Evolutionary conservation across 23 red algal genomes (phyloP), one percentile per base, ranked within the genome.

Genomic region (Gracilariopsis chorda): DNA sequence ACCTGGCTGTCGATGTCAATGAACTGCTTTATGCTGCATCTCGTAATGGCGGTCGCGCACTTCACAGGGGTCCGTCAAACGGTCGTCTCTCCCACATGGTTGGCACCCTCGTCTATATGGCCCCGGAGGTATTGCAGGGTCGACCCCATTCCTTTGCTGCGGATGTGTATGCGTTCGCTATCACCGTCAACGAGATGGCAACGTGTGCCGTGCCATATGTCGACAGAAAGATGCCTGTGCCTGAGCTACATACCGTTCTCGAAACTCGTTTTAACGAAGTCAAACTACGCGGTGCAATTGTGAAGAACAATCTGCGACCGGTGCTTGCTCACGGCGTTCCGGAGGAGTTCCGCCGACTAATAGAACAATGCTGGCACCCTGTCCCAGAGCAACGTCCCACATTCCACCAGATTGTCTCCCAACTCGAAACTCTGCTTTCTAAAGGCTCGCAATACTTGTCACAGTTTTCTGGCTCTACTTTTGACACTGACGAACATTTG

Each of bases 221-320:
- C 7, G 97, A 99, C 77, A 60, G 93, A 45, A 90, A 83, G 28
- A 88, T 99, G 83, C 80, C 91, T 36, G 88, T 84, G 25, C 93
- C 97, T 10, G 93, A 96, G 88, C 52, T 99, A 0, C 97, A 99
- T 80, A 99, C 97, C 23, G 92, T 99, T 29, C 69, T 99, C 19
- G 97, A 99, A 75, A 96, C 97, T 35, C 91, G 97, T 67, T 99
- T 99, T 86, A 99, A 99, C 49, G 93, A 96, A 62, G 79, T 96
- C 0, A 80, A 86, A 35, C 78, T 99, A 34, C 84, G 94, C 30
- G 75, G 74, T 33, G 93, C 97, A 2, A 99, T 99, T 82, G 93
- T 96, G 20, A 92, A 84, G 56, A 94, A 96, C 49, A 71, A 82
- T 36, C 63, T 99, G 1, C 75, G 97, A 63, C 97, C 97, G 13